Base-by-base conservation (phyloP, 345 rosid species). In the Ceriops decandra region DNA sequence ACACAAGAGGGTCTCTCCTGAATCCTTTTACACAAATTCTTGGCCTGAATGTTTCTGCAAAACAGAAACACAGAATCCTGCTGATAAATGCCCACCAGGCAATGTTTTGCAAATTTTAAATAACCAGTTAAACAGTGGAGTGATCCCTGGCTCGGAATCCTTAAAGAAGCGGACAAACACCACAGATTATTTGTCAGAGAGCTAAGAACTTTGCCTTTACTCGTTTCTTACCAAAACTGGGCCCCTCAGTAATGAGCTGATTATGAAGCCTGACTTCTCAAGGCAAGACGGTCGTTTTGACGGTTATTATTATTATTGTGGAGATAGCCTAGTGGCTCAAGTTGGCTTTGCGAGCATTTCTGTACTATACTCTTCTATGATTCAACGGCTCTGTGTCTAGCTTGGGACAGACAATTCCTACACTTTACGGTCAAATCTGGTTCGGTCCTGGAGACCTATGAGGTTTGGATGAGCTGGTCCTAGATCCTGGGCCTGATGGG, bases 21-120 rank as follows among this genome's bases (percentile, higher is more conserved):
- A 95, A 69, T 95, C 99, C n/a, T 90, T 95, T 72, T 95, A 88
- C 71, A 92, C 97, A 19, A 95, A 95, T 74, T 92, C 99, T 71
- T 95, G 99, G 98, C 98, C 98, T 4, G 99, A 95, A 68, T 92
- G 99, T 79, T 95, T 92, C 83, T 95, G 98, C 78, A 88, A 88
- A 78, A 72, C 76, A 60, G 83, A 85, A 62, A 64, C 96, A 15
- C 66, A 75, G 72, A 85, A 87, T 75, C 84, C 87, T 31, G 84
- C 89, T 64, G 86, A 95, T 68, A 85, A 85, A 80, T 95, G 99
- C 74, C 99, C 99, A 5, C 90, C 98, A n/a, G 85, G 84, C 57
- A 86, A 88, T 75, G 85, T 88, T 68, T 16, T 91, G 80, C 93
- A 91, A 81, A 83, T 82, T 75, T 77, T 91, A 62, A 73, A 85